These are phyloP conservation scores for Trichoderma harzianum DNA, from an alignment of 2,329 filamentous ascomycete species.

Conservation along the genomic window DNA sequence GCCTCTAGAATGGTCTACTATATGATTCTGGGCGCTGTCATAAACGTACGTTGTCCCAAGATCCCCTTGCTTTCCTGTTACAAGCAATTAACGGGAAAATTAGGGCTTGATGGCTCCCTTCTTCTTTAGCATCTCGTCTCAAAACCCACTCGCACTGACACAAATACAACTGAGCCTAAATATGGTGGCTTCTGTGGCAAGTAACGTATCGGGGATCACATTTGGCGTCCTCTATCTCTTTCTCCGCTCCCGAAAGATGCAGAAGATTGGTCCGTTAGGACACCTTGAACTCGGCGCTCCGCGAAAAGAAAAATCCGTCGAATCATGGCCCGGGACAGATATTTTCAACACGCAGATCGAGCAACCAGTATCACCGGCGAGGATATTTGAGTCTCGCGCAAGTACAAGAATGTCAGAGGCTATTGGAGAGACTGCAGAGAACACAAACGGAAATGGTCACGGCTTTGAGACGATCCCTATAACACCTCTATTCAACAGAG, in stretches of 20 bases:
- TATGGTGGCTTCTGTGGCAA: constrained; percentile 62
- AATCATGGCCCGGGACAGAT: constrained; percentile 10
- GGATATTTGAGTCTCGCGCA: constrained; percentile 7
- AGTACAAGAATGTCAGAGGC: neutral
- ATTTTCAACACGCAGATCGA: constrained; percentile 24
- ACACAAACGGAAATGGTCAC: neutral
- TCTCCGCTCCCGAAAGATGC: constrained; percentile 59
- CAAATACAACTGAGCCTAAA: constrained; percentile 42
- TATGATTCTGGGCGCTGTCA: constrained; percentile 53
- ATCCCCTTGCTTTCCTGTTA: neutral
- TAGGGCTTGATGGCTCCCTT: constrained; percentile 61
- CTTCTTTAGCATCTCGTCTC: constrained; percentile 56
- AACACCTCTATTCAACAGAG: neutral
- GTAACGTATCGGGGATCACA: constrained; percentile 63
- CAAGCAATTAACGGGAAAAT: neutral
- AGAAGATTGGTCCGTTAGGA: constrained; percentile 48
- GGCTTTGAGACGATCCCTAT: neutral
- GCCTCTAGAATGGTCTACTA: constrained; percentile 71
- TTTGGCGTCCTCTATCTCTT: constrained; percentile 65
- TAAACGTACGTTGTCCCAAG: constrained; percentile 46
- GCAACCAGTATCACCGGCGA: constrained; percentile 21
- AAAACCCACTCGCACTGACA: constrained; percentile 37
- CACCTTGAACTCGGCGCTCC: constrained; percentile 44
- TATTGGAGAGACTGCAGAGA: neutral
- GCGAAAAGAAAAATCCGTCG: constrained; percentile 23